phyloP scores from a whole-genome alignment of 148 eudicot genomes.

The Chenopodium album region DNA sequence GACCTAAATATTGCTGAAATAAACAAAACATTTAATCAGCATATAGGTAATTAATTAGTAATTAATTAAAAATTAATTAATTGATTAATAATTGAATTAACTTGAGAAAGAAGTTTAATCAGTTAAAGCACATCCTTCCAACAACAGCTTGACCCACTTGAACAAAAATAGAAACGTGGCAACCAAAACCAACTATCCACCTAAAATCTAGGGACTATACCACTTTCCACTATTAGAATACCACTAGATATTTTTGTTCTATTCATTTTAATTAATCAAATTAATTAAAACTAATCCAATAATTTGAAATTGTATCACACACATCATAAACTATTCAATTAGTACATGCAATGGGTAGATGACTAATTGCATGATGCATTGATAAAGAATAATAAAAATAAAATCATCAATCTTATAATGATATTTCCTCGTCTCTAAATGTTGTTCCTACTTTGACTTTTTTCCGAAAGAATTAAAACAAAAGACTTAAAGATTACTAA shows the following conservation, averaged over 20 bases:
- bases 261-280: too few species aligned
- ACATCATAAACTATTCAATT: too few species aligned
- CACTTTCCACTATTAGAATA: constrained; percentile 4
- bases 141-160: constrained; percentile 20
- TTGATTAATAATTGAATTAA: neutral
- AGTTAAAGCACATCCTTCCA: neutral
- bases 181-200: neutral
- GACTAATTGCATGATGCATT: neutral
- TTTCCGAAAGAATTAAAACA: neutral
- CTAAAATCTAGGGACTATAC: constrained; percentile 12
- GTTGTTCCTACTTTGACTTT: too few species aligned
- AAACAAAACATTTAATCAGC: neutral
- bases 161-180: constrained; percentile 8
- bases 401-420: too few species aligned
- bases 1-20: constrained; percentile 68
- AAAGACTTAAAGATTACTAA: constrained; percentile 6
- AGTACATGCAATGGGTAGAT: neutral
- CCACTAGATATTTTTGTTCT: neutral
- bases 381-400: too few species aligned
- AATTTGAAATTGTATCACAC: neutral
- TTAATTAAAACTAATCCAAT: neutral
- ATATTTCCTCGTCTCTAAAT: too few species aligned
- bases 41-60: constrained; percentile 8
- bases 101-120: neutral
- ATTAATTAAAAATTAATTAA: neutral